Evolutionary conservation across 352 stramenopile genomes (phyloP), one percentile per base, ranked within the genome.

Genomic region (Pythium myriotylum): DNA sequence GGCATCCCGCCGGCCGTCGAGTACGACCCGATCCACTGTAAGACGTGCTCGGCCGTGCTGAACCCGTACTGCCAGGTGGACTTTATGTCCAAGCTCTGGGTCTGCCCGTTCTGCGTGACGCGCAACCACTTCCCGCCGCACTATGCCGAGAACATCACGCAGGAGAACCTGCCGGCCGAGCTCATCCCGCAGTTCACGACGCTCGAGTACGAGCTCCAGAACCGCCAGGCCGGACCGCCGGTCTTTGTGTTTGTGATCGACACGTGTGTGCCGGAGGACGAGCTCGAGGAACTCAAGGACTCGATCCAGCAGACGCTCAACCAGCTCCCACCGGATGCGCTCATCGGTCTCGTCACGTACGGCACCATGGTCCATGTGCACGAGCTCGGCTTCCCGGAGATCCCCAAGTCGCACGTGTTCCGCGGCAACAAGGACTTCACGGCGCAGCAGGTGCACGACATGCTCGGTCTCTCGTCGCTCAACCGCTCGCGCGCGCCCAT

Each of bases 131-230:
- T 99, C 73, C 98, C 88, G 23, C 87, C 86, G 57, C 89, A 94
- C 63, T 96, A 94, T 51, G 86, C 92, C 2, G 94, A 99, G 67
- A 98, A 98, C 72, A 99, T 99, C 68, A 98, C 94, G 39, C 96
- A 99, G 76, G 94, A 93, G 19, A 99, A 99, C 75, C 79, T 99
- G 24, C 98, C 98, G 3, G 97, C 97, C 7, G 97, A 99, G 75
- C 88, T 99, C 7, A 99, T 99, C 71, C 96, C 97, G 39, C 94
- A 99, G 76, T 99, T 98, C 78, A 97, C 94, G n/a, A 99, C 97
- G 39, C 91, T 99, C 24, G 98, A 99, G 77, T 99, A 99, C 76
- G 96, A 99, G 70, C 80, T 99, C 47, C 96, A 98, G 68, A 88
- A 91, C 64, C 84, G 85, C 22, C 77, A 94, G 62, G 88, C 88